These are phyloP conservation scores for Phoma sp. DNA, from an alignment of 2,329 filamentous ascomycete genomes.

Conservation along the genomic window DNA sequence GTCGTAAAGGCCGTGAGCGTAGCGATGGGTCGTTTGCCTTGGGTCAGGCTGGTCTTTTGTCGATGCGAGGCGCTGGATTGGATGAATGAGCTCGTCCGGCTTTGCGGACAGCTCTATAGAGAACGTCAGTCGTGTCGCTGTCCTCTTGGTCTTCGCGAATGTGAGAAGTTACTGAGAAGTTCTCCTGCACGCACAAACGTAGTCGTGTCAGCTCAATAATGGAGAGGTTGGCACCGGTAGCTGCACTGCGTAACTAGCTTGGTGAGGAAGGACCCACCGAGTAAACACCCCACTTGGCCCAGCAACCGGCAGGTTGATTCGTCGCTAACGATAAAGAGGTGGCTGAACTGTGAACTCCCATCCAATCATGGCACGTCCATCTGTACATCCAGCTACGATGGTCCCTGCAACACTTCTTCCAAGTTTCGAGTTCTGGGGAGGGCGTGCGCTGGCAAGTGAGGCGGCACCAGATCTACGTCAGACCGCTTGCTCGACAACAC, in stretches of 20 bases:
- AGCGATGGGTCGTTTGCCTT: conserved; percentile 18
- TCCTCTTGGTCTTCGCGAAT: conserved; percentile 21
- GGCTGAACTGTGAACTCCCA: conserved; percentile 24
- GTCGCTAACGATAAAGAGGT: conserved; percentile 27
- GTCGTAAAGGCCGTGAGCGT: conserved; percentile 38
- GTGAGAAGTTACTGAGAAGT: conserved; percentile 8
- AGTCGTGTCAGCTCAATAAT: conserved; percentile 23
- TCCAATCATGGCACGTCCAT: conserved; percentile 22
- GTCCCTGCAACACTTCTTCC: conserved; percentile 13
- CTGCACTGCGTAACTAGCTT: conserved; percentile 33
- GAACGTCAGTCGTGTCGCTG: conserved; percentile 34
- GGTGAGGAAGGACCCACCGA: conserved; percentile 24
- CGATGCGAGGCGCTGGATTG: conserved; percentile 21
- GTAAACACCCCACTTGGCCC: conserved; percentile 31
- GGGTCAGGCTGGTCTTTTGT: conserved; percentile 29
- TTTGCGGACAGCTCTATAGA: conserved; percentile 40
- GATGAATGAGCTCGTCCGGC: conserved; percentile 40
- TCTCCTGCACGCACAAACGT: conserved; percentile 17
- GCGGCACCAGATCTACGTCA: conserved; percentile 17
- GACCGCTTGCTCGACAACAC: conserved; percentile 8
- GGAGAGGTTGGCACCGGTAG: conserved; percentile 23
- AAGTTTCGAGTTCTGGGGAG: conserved; percentile 12
- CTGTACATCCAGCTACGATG: conserved; percentile 11
- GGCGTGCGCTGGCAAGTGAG: conserved; percentile 15
- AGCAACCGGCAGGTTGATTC: conserved; percentile 28